Base-by-base conservation (phyloP, 2,329 filamentous ascomycete species). In the Penicillium glabrum region DNA sequence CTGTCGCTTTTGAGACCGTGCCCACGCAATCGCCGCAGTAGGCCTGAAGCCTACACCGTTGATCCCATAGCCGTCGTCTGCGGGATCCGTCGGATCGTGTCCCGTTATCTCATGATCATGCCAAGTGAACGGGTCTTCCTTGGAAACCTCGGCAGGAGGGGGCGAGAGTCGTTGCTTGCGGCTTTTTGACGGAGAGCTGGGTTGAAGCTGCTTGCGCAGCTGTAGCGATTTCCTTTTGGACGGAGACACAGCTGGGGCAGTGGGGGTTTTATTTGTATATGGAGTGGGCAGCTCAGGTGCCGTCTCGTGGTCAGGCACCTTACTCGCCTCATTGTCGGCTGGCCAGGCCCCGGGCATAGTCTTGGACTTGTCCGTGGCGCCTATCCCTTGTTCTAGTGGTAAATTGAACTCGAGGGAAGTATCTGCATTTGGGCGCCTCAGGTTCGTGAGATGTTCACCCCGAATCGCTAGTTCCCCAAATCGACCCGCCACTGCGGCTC, bases 31-130 rank as follows among this genome's bases (percentile, higher is more conserved):
- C 41, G 83, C 82, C 16, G 84, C 79, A 2, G 84, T 87, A 3
- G 85, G 85, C 57, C 79, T 80, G 69, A 87, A 88, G 0, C 85
- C 85, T 54, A 88, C 79, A 1, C 85, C 85, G 63, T 88, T 87
- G 60, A 87, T 81, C 5, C 85, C 85, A 53, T 83, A 83, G 3
- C 85, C 84, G 67, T 88, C 85, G 65, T 87, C 85, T 39, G 80
- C 81, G 7, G 82, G 81, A 53, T 85, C 82, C 5, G 73, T 77
- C 3, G 79, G 78, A 51, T 82, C 77, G 63, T 86, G 82, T 14
- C 84, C 84, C 5, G 85, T 87, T 65, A 87, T 87, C 66, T 88
- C 85, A 37, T 78, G 77, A 61, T 85, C 82, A 64, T 82, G 81
- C 85, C 85, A 87, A 56, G 75, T 76, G 47, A 76, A 64, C 11